phyloP scores from a whole-genome alignment of 2,329 filamentous ascomycete genomes.

The Sordariomycetes sp. region DNA sequence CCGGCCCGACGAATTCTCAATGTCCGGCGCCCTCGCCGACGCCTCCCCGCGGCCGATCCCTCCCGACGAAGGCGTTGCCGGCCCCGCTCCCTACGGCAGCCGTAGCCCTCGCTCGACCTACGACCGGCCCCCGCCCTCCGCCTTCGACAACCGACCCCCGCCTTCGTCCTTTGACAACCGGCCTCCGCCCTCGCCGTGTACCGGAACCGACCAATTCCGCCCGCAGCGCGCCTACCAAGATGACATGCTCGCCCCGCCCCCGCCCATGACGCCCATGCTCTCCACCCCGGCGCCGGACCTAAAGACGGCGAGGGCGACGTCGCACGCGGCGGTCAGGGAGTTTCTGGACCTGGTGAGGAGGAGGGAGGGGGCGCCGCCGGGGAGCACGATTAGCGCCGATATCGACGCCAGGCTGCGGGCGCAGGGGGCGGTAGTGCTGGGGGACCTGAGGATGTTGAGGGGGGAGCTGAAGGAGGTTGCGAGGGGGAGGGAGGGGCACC shows the following conservation, averaged over 20 bases:
- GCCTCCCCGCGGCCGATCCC: neutral
- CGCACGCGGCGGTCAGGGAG: constrained; percentile 21
- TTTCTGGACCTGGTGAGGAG: constrained; percentile 18
- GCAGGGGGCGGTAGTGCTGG: constrained; percentile 27
- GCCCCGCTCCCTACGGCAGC: neutral
- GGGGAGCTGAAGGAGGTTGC: constrained; percentile 27
- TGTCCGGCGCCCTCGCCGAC: constrained; percentile 4
- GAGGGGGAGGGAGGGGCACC: constrained; percentile 29
- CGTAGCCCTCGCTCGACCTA: neutral
- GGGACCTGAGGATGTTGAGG: constrained; percentile 29
- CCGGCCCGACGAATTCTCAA: neutral
- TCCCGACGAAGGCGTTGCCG: neutral
- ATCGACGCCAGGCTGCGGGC: constrained; percentile 27
- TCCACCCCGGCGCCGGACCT: constrained; percentile 14
- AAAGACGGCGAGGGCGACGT: constrained; percentile 17
- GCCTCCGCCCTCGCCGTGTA: neutral
- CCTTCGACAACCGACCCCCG: neutral
- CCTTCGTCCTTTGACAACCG: neutral
- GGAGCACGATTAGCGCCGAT: constrained; percentile 16
- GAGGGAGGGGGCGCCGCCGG: constrained; percentile 13
- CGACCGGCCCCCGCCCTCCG: neutral
- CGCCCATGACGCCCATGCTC: constrained; percentile 8
- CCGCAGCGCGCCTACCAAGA: neutral
- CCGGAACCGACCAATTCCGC: neutral
- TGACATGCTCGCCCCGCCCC: neutral